These are phyloP conservation scores for Acanthamoeba culbertsoni DNA, from an alignment of 208 protist species.

Conservation along the genomic window DNA sequence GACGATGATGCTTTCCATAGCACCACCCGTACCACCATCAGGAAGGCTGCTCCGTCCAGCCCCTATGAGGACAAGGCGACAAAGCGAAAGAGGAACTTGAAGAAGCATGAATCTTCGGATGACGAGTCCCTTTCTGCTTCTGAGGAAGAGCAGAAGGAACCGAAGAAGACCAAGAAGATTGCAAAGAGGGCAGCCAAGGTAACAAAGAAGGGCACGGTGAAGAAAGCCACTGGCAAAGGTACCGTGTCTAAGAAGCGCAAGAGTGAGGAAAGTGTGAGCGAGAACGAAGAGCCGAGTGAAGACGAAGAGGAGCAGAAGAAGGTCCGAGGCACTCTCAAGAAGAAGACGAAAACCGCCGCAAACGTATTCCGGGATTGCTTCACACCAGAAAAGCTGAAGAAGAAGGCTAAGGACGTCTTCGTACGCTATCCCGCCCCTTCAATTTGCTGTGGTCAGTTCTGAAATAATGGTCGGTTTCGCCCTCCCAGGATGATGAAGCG, in stretches of 20 bases:
- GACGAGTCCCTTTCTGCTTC: background rate
- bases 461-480: too few relatives aligned
- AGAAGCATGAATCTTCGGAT: background rate
- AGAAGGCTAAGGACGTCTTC: background rate
- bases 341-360: background rate
- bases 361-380: constrained; percentile 17
- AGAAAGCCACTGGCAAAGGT: background rate
- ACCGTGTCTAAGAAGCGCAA: background rate
- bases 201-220: background rate
- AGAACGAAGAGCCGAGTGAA: background rate
- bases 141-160: background rate
- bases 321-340: background rate
- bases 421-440: too few relatives aligned
- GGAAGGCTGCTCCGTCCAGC: background rate
- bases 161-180: background rate
- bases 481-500: too few relatives aligned
- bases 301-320: background rate
- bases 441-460: too few relatives aligned
- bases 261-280: constrained; percentile 28
- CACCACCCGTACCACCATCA: background rate
- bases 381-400: constrained; percentile 36
- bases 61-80: background rate
- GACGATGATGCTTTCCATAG: background rate
- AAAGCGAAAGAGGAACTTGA: background rate
- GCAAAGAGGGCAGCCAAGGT: background rate